These are phyloP conservation scores for Cryphonectria parasitica DNA, from an alignment of 2,329 filamentous ascomycete species.

Conservation along the genomic window DNA sequence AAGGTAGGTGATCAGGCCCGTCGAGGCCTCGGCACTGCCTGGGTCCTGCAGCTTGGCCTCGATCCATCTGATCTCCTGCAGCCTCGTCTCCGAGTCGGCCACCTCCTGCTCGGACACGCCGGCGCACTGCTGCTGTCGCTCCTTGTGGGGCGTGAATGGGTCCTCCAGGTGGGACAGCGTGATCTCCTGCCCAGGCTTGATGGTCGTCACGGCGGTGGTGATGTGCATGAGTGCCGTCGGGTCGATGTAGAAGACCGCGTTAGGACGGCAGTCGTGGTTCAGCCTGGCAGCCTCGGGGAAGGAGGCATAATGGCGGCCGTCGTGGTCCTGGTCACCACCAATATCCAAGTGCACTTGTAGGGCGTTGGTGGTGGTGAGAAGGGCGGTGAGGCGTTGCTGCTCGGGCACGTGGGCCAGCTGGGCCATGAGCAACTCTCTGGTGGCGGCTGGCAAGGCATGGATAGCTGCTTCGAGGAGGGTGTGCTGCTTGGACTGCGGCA, in stretches of 20 bases:
- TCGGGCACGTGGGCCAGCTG: constrained; percentile 39
- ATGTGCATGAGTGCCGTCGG: constrained; percentile 42
- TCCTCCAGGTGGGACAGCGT: constrained; percentile 44
- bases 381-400: constrained; percentile 33
- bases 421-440: constrained; percentile 13
- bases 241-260: constrained; percentile 42
- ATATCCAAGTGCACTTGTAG: constrained; percentile 39
- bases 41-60: constrained; percentile 35
- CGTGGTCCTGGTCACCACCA: constrained; percentile 34
- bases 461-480: constrained; percentile 27
- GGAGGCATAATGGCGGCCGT: constrained; percentile 38
- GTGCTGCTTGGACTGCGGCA: constrained; percentile 26
- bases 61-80: constrained; percentile 37
- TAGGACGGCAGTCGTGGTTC: constrained; percentile 48
- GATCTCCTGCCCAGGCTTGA: constrained; percentile 42
- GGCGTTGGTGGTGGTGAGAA: constrained; percentile 41
- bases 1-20: constrained; percentile 37
- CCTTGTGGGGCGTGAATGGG: constrained; percentile 32
- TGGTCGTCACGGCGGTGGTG: constrained; percentile 43
- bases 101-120: constrained; percentile 26
- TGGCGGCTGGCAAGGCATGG: constrained; percentile 8
- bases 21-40: constrained; percentile 32
- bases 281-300: constrained; percentile 42
- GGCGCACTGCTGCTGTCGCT: constrained; percentile 39
- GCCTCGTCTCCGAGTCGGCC: constrained; percentile 39